Evolutionary conservation across 179 eudicot genomes (phyloP), one percentile per base, ranked within the genome.

Genomic region (Amaranthus tricolor): DNA sequence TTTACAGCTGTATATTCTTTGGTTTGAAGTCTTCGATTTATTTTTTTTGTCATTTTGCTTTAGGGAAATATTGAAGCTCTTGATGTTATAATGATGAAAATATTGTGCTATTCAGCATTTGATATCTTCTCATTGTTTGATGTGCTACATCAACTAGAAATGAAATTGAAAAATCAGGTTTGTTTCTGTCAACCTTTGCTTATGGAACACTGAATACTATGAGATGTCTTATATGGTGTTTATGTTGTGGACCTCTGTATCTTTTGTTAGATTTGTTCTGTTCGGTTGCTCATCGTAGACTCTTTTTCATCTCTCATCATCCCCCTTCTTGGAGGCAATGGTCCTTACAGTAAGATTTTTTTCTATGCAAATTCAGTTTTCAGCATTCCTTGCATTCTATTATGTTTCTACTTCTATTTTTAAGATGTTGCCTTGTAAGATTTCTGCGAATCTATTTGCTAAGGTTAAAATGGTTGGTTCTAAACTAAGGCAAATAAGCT

Each of bases 301-400:
- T 94, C 97, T 1, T 80, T 94, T 78, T 94, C 98, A 45, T 89
- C 96, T 19, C 91, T 94, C 71, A 84, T 94, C 68, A 77, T 91
- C 54, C 97, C 97, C 62, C 58, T 90, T 77, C 89, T 94, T 58
- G 96, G 94, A 58, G 90, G 96, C 55, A 77, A 83, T 82, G 89
- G 90, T 67, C 86, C 90, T 67, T 89, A 90, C 65, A 97, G 98
- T 94, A 86, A 59, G 79, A 17, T 53, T 49, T 69, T 70, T 49
- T 72, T 49, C 31, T 50, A 5, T 20, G 7, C 47, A 59, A 53
- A 56, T 60, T 3, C n/a, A 53, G 55, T 65, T 57, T 61, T 69
- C 17, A 9, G 44, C 21, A 43, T 21, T 20, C 31, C n/a, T 6
- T 51, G 58, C 47, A 2, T 68, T 51, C 24, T 12, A 20, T 50